These are phyloP conservation scores for Moringa oleifera DNA, from an alignment of 345 rosid genomes.

Conservation along the genomic window DNA sequence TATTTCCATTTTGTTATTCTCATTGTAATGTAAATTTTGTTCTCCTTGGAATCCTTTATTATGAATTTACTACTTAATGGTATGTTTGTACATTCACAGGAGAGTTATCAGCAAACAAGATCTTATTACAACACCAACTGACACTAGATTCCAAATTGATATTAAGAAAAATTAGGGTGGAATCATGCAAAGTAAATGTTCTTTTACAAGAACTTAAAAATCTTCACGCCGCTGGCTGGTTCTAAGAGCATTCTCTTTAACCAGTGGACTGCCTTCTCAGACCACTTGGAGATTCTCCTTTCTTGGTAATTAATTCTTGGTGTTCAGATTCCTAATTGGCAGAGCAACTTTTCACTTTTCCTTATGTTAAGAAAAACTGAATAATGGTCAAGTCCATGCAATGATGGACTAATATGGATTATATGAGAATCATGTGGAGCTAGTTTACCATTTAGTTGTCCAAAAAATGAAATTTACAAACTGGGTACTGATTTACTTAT, in stretches of 20 bases:
- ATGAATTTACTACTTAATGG: no score
- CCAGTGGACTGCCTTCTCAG: constrained; percentile 98
- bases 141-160: constrained; percentile 85
- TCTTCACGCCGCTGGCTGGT: constrained; percentile 62
- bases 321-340: constrained; percentile 9
- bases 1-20: constrained; percentile 6
- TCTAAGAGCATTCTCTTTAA: constrained; percentile 93
- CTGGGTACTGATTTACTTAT: no score
- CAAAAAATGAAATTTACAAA: no score
- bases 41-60: not conserved
- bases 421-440: no score
- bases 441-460: no score
- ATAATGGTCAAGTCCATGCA: no score
- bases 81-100: constrained; percentile 58
- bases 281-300: constrained; percentile 90
- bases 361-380: no score
- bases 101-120: constrained; percentile 67
- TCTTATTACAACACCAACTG: constrained; percentile 87
- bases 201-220: constrained; percentile 76
- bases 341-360: not conserved
- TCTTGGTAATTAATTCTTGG: constrained; percentile 51
- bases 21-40: constrained; percentile 3
- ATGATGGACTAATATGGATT: no score
- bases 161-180: constrained; percentile 90
- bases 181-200: constrained; percentile 71